A percentile compares a stretch with the other conserved stretches of the same genome.
phyloP scores from a whole-genome alignment of 768 basidiomycete genomes.

The Sporobolomyces pararoseus region DNA sequence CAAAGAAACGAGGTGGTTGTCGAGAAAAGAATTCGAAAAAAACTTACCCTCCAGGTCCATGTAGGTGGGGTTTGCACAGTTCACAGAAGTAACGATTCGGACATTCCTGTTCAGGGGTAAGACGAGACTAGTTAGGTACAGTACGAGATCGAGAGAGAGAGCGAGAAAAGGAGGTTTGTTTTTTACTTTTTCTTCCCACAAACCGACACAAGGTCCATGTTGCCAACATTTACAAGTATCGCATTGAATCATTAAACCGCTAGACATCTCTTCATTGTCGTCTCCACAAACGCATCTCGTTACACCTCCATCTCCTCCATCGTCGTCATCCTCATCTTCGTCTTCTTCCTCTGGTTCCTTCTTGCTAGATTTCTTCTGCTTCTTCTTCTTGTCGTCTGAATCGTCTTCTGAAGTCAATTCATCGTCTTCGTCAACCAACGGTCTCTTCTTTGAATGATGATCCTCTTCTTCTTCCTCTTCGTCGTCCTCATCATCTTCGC shows the following conservation, averaged over 20 bases:
- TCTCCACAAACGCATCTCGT: conserved; percentile 85
- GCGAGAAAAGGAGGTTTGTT: conserved; percentile 55
- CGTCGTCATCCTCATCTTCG: conserved; percentile 58
- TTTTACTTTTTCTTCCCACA: conserved; percentile 57
- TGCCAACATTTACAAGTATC: conserved; percentile 98
- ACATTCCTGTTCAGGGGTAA: conserved; percentile 53
- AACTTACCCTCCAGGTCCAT: conserved; percentile 51
- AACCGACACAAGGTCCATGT: conserved; percentile 93
- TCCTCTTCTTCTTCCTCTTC: no score
- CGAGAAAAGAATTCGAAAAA: not conserved
- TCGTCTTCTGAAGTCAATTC: not conserved
- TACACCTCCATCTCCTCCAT: conserved; percentile 57
- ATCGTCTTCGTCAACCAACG: no score
- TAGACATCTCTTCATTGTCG: conserved; percentile 59
- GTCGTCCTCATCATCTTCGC: not conserved
- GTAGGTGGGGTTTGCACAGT: conserved; percentile 79
- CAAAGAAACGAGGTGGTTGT: no score
- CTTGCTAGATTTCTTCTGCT: not conserved
- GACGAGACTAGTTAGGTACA: not conserved
- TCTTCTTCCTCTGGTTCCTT: conserved; percentile 29
- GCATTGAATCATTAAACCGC: conserved; percentile 94
- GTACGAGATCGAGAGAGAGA: not conserved
- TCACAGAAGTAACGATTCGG: conserved; percentile 86
- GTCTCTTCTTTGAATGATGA: no score
- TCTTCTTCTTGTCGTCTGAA: not conserved